Base-by-base conservation (phyloP, 2,329 filamentous ascomycete species). In the Blastomyces silverae region DNA sequence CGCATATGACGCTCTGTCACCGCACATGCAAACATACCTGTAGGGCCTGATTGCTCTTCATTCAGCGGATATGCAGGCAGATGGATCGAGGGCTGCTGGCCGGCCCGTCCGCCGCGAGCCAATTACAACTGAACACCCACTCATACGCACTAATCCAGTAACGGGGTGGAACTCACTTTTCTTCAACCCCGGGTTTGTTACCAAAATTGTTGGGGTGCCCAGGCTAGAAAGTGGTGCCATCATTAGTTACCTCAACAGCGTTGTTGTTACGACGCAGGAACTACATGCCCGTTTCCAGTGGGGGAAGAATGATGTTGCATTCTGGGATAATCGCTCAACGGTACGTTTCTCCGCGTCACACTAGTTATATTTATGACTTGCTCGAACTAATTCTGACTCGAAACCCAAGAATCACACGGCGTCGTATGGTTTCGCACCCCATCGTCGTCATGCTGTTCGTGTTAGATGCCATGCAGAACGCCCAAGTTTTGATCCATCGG, bases 241-340 rank as follows among this genome's bases (percentile, higher is more conserved):
- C 67, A 78, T 85, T 66, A 70, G 73, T 2, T 79, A 81, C 58
- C 76, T 86, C 44, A 84, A 83, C 44, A 81, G 84, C 69, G 76
- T 85, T 31, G 79, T 86, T 7, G 75, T 81, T 2, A 83, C 82
- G 1, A 85, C 81, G 7, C 87, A 88, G 53, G 89, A 92, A 73
- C 80, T 88, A 66, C 88, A 91, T 70, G 87, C 84, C 6, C 82
- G 88, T 22, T 85, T 88, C 71, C 81, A 83, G 68, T 89, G 87
- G 87, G 79, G 81, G 55, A 82, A 84, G 67, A 82, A 84, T 53
- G 87, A 88, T 65, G 84, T 90, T 1, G 86, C 86, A 0, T 81
- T 89, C 65, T 89, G 87, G 87, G 87, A 89, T 71, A 89, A 89
- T 67, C 78, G 86, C 22, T 76, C 81, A 48, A 81, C 79, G 57